These are phyloP conservation scores for Multifurca ochricompacta DNA, from an alignment of 768 basidiomycete genomes.

Conservation along the genomic window DNA sequence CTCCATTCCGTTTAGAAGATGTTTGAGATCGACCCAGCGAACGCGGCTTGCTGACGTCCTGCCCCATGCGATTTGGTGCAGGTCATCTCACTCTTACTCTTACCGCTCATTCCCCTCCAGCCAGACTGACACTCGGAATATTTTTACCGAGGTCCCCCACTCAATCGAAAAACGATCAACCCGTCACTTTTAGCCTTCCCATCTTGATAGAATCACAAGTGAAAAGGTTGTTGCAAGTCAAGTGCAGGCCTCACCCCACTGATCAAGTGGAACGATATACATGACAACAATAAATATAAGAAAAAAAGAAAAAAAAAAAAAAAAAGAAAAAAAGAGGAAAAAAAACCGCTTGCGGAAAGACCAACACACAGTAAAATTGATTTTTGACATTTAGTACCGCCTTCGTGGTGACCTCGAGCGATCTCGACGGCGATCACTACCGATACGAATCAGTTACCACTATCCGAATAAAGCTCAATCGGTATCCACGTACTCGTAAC, in stretches of 20 bases:
- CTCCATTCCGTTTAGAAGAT: not conserved
- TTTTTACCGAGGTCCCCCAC: too few relatives aligned
- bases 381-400: constrained; percentile 19
- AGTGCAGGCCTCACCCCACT: too few relatives aligned
- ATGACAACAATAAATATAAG: too few relatives aligned
- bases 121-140: too few relatives aligned
- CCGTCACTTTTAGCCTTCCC: not conserved
- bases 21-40: constrained; percentile 4
- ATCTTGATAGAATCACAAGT: too few relatives aligned
- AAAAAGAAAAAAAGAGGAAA: not conserved
- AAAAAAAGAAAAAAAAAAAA: too few relatives aligned
- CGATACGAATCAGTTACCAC: not conserved
- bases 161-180: constrained; percentile 10
- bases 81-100: too few relatives aligned
- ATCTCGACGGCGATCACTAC: constrained; percentile 19
- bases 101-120: too few relatives aligned
- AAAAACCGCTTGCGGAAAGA: constrained; percentile 1
- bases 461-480: not conserved
- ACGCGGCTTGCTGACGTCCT: not conserved
- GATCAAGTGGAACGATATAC: too few relatives aligned
- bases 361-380: not conserved
- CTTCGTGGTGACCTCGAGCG: constrained; percentile 21
- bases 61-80: constrained; percentile 1
- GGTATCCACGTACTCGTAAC: constrained; percentile 20
- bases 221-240: too few relatives aligned